Conservation (phyloP, 345 rosid species). For the Eutrema japonicum region DNA sequence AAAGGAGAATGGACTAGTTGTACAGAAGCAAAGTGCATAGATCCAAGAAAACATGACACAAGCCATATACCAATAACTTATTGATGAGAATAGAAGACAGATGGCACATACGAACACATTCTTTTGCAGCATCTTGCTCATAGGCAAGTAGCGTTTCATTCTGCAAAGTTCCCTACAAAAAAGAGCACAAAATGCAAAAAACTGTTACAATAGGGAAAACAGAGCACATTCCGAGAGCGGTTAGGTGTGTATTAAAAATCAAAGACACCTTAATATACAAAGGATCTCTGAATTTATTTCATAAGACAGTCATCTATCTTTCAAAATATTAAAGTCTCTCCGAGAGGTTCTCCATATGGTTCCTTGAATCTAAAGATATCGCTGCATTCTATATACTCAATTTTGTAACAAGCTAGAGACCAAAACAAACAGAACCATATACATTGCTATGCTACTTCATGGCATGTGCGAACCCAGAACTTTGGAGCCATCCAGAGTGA, state of each 20-base stretch:
- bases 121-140: slow-evolving; percentile 57
- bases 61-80: slow-evolving; percentile 18
- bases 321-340: neutral
- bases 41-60: slow-evolving; percentile 24
- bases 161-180: slow-evolving; percentile 46
- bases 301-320: neutral
- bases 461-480: slow-evolving; percentile 28
- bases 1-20: slow-evolving; percentile 6
- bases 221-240: neutral
- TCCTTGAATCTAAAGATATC: neutral
- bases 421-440: neutral
- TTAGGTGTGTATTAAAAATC: neutral
- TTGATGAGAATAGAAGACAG: slow-evolving; percentile 22
- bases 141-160: slow-evolving; percentile 57
- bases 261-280: neutral
- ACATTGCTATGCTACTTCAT: slow-evolving; percentile 13
- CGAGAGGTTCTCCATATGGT: slow-evolving; percentile 1
- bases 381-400: neutral
- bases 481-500: neutral
- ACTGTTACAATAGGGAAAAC: slow-evolving; percentile 3
- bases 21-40: slow-evolving; percentile 9
- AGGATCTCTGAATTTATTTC: neutral
- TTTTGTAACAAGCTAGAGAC: slow-evolving; percentile 7
- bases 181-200: slow-evolving; percentile 22
- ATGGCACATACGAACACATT: slow-evolving; percentile 59